Evolutionary conservation across 2,329 filamentous ascomycete species (phyloP).

Genomic region (Ramichloridium luteum): DNA sequence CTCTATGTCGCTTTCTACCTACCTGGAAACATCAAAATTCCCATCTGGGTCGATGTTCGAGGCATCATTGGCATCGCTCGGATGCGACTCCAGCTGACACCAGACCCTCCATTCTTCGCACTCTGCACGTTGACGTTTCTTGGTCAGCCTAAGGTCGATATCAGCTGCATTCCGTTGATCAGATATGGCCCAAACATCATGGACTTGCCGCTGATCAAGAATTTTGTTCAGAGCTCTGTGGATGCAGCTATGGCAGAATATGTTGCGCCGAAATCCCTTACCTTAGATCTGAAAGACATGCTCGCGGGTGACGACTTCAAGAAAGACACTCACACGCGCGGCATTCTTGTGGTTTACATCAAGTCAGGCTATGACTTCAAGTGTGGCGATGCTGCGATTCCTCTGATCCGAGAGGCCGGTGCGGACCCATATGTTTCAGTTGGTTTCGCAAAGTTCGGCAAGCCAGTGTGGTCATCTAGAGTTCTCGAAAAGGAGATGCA

Average conservation of each 20-base stretch:
- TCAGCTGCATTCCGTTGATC: slow-evolving; percentile 58
- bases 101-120: slow-evolving; percentile 67
- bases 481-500: slow-evolving; percentile 54
- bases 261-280: slow-evolving; percentile 63
- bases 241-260: slow-evolving; percentile 64
- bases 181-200: slow-evolving; percentile 61
- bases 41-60: slow-evolving; percentile 64
- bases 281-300: slow-evolving; percentile 64
- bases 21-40: slow-evolving; percentile 41
- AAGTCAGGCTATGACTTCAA: slow-evolving; percentile 59
- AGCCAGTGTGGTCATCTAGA: slow-evolving; percentile 53
- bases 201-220: slow-evolving; percentile 61
- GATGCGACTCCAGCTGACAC: slow-evolving; percentile 57
- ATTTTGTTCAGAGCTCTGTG: slow-evolving; percentile 62
- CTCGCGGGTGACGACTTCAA: slow-evolving; percentile 68
- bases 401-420: slow-evolving; percentile 42
- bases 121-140: slow-evolving; percentile 62
- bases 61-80: slow-evolving; percentile 61
- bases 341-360: slow-evolving; percentile 54
- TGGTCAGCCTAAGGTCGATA: slow-evolving; percentile 59
- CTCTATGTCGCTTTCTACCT: slow-evolving; percentile 57
- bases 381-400: slow-evolving; percentile 53
- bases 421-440: slow-evolving; percentile 62
- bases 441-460: slow-evolving; percentile 67
- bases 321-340: slow-evolving; percentile 55